phyloP scores from a whole-genome alignment of 768 basidiomycete genomes.

The Leucocoprinus sp. region DNA sequence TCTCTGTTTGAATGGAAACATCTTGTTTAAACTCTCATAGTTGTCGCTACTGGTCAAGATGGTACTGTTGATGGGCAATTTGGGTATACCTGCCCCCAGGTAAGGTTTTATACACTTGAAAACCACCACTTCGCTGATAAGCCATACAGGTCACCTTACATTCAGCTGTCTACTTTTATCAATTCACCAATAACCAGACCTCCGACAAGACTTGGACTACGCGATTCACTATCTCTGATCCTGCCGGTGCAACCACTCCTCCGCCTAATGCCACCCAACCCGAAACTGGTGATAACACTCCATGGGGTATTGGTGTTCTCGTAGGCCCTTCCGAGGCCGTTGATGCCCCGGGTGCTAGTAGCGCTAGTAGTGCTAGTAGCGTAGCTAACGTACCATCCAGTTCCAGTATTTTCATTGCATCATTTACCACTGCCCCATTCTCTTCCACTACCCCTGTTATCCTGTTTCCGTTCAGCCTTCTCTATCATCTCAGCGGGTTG shows the following conservation, averaged over 20 bases:
- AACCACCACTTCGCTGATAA: background rate
- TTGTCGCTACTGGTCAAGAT: conserved; percentile 52
- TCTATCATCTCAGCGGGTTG: background rate
- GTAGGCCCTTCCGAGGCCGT: conserved; percentile 32
- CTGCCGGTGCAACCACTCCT: conserved; percentile 34
- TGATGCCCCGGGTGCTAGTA: conserved; percentile 24
- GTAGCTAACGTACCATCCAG: conserved; percentile 8
- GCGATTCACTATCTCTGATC: conserved; percentile 64
- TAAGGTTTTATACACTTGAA: conserved; percentile 22
- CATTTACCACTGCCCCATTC: background rate
- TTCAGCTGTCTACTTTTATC: conserved; percentile 74
- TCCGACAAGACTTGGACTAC: conserved; percentile 54
- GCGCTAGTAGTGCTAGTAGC: conserved; percentile 11
- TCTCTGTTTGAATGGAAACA: background rate
- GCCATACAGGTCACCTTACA: conserved; percentile 46
- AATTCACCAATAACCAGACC: conserved; percentile 46
- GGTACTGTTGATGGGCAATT: conserved; percentile 48
- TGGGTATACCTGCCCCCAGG: conserved; percentile 59
- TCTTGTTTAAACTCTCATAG: conserved; percentile 26
- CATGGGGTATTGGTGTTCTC: conserved; percentile 63
- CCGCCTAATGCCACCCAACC: conserved; percentile 50
- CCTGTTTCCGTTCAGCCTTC: conserved; percentile 2
- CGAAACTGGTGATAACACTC: conserved; percentile 39
- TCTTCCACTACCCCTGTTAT: background rate
- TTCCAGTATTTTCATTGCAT: background rate